Conservation (phyloP, 768 basidiomycete species). For the Tulasnella sp. region DNA sequence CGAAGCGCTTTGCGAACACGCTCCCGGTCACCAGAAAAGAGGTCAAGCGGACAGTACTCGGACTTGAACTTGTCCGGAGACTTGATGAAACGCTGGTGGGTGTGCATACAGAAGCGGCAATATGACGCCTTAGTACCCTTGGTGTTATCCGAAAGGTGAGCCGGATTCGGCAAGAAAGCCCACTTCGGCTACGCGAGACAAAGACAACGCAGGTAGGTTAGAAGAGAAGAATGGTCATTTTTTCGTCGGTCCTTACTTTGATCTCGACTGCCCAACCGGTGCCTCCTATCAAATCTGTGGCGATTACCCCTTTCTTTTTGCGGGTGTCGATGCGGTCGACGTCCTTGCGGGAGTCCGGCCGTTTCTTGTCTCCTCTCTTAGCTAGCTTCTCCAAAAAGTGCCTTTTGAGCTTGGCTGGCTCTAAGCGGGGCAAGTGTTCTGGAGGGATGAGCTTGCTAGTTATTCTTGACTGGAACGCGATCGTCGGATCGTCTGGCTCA, state of each 20-base stretch:
- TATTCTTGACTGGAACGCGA: slow-evolving; percentile 65
- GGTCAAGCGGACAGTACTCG: slow-evolving; percentile 86
- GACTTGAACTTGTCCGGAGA: slow-evolving; percentile 46
- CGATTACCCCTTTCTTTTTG: slow-evolving; percentile 65
- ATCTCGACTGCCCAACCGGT: slow-evolving; percentile 76
- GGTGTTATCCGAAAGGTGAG: slow-evolving; percentile 63
- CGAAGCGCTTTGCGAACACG: slow-evolving; percentile 69
- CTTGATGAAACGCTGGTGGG: slow-evolving; percentile 53
- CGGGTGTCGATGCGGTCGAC: slow-evolving; percentile 63
- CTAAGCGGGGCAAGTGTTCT: slow-evolving; percentile 61
- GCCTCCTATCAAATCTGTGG: slow-evolving; percentile 76
- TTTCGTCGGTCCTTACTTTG: slow-evolving; percentile 60
- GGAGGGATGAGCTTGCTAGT: slow-evolving; percentile 67
- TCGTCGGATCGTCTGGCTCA: slow-evolving; percentile 49
- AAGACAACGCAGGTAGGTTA: background rate
- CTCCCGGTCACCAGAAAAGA: slow-evolving; percentile 71
- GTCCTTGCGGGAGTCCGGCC: slow-evolving; percentile 61
- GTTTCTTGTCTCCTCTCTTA: slow-evolving; percentile 49
- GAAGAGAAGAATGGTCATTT: background rate
- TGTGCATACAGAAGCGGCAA: slow-evolving; percentile 93
- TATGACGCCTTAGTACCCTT: slow-evolving; percentile 64
- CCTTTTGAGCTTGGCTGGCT: slow-evolving; percentile 51
- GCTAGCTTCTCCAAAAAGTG: slow-evolving; percentile 66
- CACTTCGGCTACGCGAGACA: slow-evolving; percentile 79
- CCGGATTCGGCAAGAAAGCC: slow-evolving; percentile 79